Percentiles rank a stretch among this genome's conserved stretches.
These are phyloP conservation scores for Fusarium abutilonis DNA, from an alignment of 2,329 filamentous ascomycete genomes.

Conservation along the genomic window DNA sequence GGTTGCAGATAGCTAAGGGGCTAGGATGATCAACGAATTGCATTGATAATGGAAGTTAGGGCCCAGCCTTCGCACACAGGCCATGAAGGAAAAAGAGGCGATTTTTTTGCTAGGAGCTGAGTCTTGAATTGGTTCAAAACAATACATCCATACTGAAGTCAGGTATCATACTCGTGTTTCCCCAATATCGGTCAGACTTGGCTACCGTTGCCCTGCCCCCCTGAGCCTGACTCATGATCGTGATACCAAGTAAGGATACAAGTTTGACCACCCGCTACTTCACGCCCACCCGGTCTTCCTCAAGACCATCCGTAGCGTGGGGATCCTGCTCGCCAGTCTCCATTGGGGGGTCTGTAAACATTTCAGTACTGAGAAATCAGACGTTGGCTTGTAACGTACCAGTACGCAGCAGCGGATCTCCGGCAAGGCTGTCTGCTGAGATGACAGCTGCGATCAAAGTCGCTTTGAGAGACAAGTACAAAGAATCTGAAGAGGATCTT, in stretches of 20 bases:
- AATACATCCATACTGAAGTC: neutral
- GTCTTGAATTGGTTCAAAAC: neutral
- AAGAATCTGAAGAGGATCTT: neutral
- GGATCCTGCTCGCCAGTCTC: neutral
- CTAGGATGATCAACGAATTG: neutral
- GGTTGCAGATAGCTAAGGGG: neutral
- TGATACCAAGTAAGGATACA: neutral
- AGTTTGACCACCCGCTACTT: neutral
- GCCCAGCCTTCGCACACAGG: too few relatives aligned
- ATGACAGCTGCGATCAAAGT: neutral
- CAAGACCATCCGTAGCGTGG: neutral
- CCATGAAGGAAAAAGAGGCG: neutral
- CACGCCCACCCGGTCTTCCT: neutral
- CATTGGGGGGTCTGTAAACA: neutral
- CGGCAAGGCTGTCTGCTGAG: too few relatives aligned
- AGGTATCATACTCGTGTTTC: neutral
- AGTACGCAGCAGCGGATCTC: too few relatives aligned
- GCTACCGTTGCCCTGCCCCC: neutral
- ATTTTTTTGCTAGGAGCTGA: slow-evolving; percentile 2
- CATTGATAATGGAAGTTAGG: neutral
- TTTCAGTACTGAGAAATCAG: too few relatives aligned
- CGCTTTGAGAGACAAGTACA: neutral
- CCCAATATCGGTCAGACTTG: neutral
- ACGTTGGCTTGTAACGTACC: neutral
- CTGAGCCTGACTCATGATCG: neutral